Base-by-base conservation (phyloP, 176 grass and related monocot species). In the Cocos nucifera region DNA sequence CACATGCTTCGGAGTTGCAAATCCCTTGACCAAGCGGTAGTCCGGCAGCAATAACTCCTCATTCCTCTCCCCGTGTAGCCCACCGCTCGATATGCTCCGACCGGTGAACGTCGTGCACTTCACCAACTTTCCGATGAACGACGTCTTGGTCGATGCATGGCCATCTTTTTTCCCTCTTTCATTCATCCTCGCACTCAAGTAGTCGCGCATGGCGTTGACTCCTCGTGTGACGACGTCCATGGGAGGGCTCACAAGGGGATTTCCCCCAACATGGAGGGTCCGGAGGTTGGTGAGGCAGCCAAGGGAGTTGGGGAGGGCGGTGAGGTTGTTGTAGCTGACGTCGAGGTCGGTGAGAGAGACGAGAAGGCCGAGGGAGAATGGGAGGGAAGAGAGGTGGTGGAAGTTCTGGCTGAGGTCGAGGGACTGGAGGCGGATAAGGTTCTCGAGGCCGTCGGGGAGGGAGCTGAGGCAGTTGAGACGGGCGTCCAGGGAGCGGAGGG, bases 1-100 rank as follows among this genome's bases (percentile, higher is more conserved):
- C 27, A 83, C 75, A 60, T 89, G 78, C 56, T 79, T 77, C 4
- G 94, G 85, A 19, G 94, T 89, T 0, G 88, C 81, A 20, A 83
- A 19, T 23, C 88, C 82, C 24, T 90, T 50, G 35, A 98, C 70
- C 0, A 76, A 76, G 17, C 64, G 88, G 74, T 89, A 89, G 20
- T 93, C 79, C 15, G 94, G 78, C 76, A 76, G 82, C 15, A 79
- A 30, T 21, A 89, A 71, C 8, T 82, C 94, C 0, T 86, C 78
- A 23, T 23, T 3, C 1, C 53, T 17, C 28, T 57, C 71, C 15
- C 81, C 72, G 52, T 71, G 56, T 24, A 61, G 64, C 9, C 62
- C 20, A 29, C 62, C 57, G 17, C 59, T 71, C 0, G 85, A 71
- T 6, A 69, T 66, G 73, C 79, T 82, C 71, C 79, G 50, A 0